Percentiles rank a stretch among this genome's conserved stretches.
Conservation (phyloP, 2,329 filamentous ascomycete genomes). For the Sporothrix schenckii region DNA sequence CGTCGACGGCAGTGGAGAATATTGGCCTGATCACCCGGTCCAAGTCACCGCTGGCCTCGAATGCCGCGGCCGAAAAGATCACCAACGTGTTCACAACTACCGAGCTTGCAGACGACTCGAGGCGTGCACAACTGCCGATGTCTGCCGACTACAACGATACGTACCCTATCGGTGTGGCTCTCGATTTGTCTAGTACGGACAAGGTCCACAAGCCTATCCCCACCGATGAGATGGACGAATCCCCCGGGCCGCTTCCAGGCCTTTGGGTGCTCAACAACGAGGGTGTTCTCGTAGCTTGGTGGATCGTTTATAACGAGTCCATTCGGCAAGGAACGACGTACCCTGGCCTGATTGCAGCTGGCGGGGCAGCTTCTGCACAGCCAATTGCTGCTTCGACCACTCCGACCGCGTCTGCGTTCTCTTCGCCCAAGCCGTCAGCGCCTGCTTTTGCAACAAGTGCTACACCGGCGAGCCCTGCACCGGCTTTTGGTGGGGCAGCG, state of each 20-base stretch:
- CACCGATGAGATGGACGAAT: conserved; percentile 76
- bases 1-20: conserved; percentile 78
- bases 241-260: conserved; percentile 77
- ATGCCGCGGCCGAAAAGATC: conserved; percentile 61
- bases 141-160: conserved; percentile 69
- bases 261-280: conserved; percentile 87
- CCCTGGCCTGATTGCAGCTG: conserved; percentile 63
- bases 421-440: conserved; percentile 44
- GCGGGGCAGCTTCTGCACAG: conserved; percentile 38
- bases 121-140: conserved; percentile 75
- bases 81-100: conserved; percentile 73
- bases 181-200: conserved; percentile 83
- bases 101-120: conserved; percentile 71
- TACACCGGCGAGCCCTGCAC: conserved; percentile 28
- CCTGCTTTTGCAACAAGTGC: conserved; percentile 39
- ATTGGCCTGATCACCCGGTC: conserved; percentile 78
- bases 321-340: conserved; percentile 74
- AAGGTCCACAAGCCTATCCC: conserved; percentile 77
- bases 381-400: conserved; percentile 34
- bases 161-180: conserved; percentile 72
- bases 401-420: conserved; percentile 35
- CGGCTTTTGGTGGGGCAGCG: conserved; percentile 36
- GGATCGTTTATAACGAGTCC: conserved; percentile 87
- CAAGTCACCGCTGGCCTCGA: conserved; percentile 65
- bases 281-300: conserved; percentile 83